These are phyloP conservation scores for Arthrobotrys iridis DNA, from an alignment of 2,329 filamentous ascomycete genomes.

Conservation along the genomic window DNA sequence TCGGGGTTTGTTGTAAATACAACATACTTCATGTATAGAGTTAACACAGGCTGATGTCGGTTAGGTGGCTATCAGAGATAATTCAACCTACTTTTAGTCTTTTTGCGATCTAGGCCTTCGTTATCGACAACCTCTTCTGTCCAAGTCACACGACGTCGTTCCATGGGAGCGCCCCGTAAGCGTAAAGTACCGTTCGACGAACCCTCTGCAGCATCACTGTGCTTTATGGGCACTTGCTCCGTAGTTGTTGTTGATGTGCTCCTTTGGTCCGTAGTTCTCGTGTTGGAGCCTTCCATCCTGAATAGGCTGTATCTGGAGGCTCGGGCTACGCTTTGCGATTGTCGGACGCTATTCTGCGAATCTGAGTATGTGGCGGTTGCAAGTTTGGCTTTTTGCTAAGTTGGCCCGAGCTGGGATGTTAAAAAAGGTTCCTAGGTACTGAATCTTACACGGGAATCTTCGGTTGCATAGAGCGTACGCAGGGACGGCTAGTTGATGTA, in stretches of 20 bases:
- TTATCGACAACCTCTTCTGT: slow-evolving; percentile 94
- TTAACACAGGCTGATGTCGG: background rate
- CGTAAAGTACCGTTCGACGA: slow-evolving; percentile 56
- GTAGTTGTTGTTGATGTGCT: slow-evolving; percentile 16
- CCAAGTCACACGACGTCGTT: slow-evolving; percentile 79
- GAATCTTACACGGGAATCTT: too few relatives aligned
- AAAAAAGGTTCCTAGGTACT: too few relatives aligned
- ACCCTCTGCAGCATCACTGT: background rate
- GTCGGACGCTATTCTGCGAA: background rate
- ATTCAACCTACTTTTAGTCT: slow-evolving; percentile 78
- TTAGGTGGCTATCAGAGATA: background rate
- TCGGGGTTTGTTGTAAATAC: slow-evolving; percentile 92
- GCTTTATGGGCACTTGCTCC: background rate
- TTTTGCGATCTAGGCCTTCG: slow-evolving; percentile 92
- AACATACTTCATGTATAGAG: slow-evolving; percentile 76
- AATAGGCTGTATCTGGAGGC: background rate
- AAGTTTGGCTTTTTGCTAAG: too few relatives aligned
- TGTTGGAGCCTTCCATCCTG: slow-evolving; percentile 11
- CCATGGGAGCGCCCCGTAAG: slow-evolving; percentile 54
- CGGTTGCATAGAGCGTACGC: too few relatives aligned
- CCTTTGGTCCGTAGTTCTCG: background rate
- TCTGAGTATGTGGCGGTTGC: too few relatives aligned
- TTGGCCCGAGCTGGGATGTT: too few relatives aligned
- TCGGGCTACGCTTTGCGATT: background rate
- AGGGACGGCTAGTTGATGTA: too few relatives aligned